A percentile compares a stretch with the other conserved stretches of the same genome.
phyloP scores from a whole-genome alignment of 352 stramenopile species.

The Aphanomyces euteiches region DNA sequence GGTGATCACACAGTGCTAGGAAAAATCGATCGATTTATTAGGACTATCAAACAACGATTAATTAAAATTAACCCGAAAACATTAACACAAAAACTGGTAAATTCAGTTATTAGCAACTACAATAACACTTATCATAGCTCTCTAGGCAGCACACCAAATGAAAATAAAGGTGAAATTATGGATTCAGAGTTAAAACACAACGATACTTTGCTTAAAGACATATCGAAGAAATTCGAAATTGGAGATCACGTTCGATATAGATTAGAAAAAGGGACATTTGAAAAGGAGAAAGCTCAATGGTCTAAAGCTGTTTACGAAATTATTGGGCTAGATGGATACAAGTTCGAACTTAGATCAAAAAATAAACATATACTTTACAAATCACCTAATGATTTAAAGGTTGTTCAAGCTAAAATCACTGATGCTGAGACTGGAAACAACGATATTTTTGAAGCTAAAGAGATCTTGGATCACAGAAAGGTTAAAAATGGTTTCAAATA shows the following conservation, averaged over 20 bases:
- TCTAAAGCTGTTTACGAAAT: neutral
- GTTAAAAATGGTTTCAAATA: neutral
- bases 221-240: neutral
- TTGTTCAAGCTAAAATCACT: neutral
- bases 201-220: neutral
- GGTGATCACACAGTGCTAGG: constrained; percentile 29
- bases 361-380: neutral
- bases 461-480: neutral
- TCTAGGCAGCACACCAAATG: constrained; percentile 24
- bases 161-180: constrained; percentile 29
- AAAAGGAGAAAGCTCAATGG: neutral
- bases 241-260: neutral
- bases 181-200: constrained; percentile 26
- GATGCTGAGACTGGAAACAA: neutral
- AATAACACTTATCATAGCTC: constrained; percentile 28
- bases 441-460: neutral
- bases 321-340: neutral
- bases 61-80: constrained; percentile 22
- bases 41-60: constrained; percentile 33
- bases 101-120: constrained; percentile 32
- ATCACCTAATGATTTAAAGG: neutral
- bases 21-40: constrained; percentile 37
- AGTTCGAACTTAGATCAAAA: neutral
- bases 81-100: constrained; percentile 27
- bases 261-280: neutral